phyloP scores from a whole-genome alignment of 1,139 yeast species.

The Blastobotrys arbuscula region DNA sequence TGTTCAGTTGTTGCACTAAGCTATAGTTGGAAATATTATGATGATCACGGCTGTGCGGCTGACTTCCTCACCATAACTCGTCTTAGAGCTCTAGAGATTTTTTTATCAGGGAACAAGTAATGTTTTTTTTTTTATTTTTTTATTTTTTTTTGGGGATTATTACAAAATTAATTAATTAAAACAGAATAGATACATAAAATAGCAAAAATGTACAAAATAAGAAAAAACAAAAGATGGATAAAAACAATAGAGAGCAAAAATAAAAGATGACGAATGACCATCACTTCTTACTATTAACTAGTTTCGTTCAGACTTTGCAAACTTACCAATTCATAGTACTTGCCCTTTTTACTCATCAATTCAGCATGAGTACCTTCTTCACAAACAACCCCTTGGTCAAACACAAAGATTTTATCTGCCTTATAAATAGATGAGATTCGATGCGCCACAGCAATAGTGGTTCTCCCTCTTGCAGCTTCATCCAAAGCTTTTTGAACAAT shows the following conservation, averaged over 20 bases:
- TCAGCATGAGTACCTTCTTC: slow-evolving; percentile 57
- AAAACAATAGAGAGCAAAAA: not conserved
- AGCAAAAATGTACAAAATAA: not conserved
- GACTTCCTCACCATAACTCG: too few relatives aligned
- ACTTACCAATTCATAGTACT: slow-evolving; percentile 39
- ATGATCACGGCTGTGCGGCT: too few relatives aligned
- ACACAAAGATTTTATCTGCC: slow-evolving; percentile 84
- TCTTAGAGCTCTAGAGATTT: too few relatives aligned
- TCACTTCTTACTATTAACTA: not conserved
- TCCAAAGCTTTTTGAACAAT: slow-evolving; percentile 62
- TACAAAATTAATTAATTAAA: too few relatives aligned
- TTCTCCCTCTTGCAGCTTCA: slow-evolving; percentile 59
- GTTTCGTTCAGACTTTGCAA: slow-evolving; percentile 35
- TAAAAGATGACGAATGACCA: not conserved
- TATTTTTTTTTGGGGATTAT: too few relatives aligned
- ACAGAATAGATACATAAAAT: not conserved
- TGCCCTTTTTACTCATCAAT: slow-evolving; percentile 34
- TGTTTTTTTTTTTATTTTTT: too few relatives aligned
- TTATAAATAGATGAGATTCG: slow-evolving; percentile 85
- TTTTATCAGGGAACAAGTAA: too few relatives aligned
- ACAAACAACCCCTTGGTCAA: slow-evolving; percentile 63
- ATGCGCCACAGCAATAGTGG: slow-evolving; percentile 89
- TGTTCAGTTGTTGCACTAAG: too few relatives aligned
- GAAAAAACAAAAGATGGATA: not conserved
- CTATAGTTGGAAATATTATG: too few relatives aligned